Base-by-base conservation (phyloP, 2,329 filamentous ascomycete species). In the Penicillium nordicum region DNA sequence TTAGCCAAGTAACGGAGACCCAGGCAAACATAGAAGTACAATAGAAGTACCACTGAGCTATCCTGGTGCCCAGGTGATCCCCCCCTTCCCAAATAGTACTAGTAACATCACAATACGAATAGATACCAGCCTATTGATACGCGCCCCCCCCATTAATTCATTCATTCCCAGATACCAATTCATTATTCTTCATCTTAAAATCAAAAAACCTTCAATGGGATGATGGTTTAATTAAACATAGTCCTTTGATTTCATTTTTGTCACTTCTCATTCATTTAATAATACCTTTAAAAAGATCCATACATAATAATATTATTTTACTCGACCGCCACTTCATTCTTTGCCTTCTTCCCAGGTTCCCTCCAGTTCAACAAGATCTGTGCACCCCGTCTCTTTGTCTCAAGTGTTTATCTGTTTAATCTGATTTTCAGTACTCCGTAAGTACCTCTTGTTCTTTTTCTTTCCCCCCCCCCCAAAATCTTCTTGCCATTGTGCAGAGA, bases 61-160 rank as follows among this genome's bases (percentile, higher is more conserved):
- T 12, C 5, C 30, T 2, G 29, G 29, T 30, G 30, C 30, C 30
- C 30, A 32, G 30, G 30, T 32, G 48, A 45, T n/a, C 34, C 9
- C 27, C 18, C 29, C 9, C 1, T 11, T 32, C 30, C 30, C 11
- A 23, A 32, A n/a, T 27, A 43, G 23, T 27, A 42, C 23, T 27
- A 29, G 43, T 51, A 37, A 44, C 21, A 41, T 25, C 5, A 1
- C 48, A 45, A 52, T 52, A 55, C 48, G 10, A 40, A 40, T 23
- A n/a, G 12, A 55, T 55, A 55, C 53, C 47, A 32, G 27, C 8
- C 53, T 55, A 55, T 46, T 52, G 53, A 52, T 52, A 52, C 53
- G 12, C 34, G 14, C 36, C 34, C 34, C 34, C 34, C 34, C 25
- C 18, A 18, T 18, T 18, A 1, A 18, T 18, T 18, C 18, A 29